These are phyloP conservation scores for Cladosporium austrohemisphaericum DNA, from an alignment of 2,329 filamentous ascomycete genomes.

Conservation along the genomic window DNA sequence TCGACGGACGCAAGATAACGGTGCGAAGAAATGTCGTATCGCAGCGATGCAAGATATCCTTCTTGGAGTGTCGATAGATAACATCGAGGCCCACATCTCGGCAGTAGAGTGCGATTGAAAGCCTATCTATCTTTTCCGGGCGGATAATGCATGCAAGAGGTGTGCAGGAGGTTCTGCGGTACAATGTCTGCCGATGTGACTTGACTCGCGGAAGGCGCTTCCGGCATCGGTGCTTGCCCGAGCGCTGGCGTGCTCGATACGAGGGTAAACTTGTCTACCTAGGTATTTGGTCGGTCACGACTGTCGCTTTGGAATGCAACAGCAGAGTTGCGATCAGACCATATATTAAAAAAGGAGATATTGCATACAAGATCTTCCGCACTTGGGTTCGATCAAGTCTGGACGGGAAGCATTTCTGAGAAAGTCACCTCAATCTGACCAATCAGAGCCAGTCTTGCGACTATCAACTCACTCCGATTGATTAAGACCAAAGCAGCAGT, in stretches of 20 bases:
- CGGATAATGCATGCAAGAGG: neutral
- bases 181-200: too few species aligned
- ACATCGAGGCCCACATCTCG: too few species aligned
- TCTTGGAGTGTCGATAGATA: too few species aligned
- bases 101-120: too few species aligned
- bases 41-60: too few species aligned
- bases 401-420: neutral
- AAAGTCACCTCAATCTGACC: neutral
- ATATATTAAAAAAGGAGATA: too few species aligned
- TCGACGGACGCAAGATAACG: too few species aligned
- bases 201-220: slow-evolving; percentile 2
- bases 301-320: neutral
- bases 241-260: slow-evolving; percentile 3
- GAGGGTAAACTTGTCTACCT: neutral
- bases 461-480: neutral
- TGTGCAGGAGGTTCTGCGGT: too few species aligned
- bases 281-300: neutral
- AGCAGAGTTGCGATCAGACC: neutral
- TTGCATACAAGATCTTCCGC: too few species aligned
- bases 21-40: too few species aligned
- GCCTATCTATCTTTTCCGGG: too few species aligned
- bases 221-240: slow-evolving; percentile 15
- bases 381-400: too few species aligned
- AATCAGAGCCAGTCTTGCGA: neutral
- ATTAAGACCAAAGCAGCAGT: neutral